These are phyloP conservation scores for Chaetomium tenue DNA, from an alignment of 495 filamentous ascomycete species.

Conservation along the genomic window DNA sequence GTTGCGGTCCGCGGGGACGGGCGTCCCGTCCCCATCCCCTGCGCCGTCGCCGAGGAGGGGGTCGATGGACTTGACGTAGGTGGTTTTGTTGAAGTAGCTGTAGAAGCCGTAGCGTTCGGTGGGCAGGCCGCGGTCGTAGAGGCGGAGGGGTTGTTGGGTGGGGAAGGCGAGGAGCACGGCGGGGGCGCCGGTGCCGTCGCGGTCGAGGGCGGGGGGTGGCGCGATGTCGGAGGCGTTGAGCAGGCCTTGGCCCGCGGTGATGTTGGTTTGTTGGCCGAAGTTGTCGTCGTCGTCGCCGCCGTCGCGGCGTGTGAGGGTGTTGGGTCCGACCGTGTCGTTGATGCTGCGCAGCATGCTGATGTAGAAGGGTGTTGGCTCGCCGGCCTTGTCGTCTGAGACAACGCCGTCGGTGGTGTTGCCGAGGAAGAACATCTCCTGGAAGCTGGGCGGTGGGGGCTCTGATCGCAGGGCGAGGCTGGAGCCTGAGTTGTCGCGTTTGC, in stretches of 20 bases:
- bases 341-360: conserved; percentile 50
- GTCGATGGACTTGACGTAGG: conserved; percentile 64
- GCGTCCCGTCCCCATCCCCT: conserved; percentile 27
- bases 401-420: conserved; percentile 79
- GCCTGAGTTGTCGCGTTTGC: conserved; percentile 38
- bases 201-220: conserved; percentile 58
- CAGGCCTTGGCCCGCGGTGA: not conserved
- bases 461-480: conserved; percentile 42
- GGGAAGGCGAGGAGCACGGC: conserved; percentile 68
- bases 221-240: conserved; percentile 51
- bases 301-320: conserved; percentile 41
- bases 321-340: conserved; percentile 36
- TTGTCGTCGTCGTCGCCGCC: conserved; percentile 8
- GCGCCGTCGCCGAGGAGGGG: conserved; percentile 29
- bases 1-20: conserved; percentile 54
- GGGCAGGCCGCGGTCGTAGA: conserved; percentile 76
- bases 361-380: conserved; percentile 69
- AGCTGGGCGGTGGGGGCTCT: conserved; percentile 56
- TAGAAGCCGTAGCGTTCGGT: conserved; percentile 95
- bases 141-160: conserved; percentile 71
- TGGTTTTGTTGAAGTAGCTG: conserved; percentile 83
- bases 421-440: conserved; percentile 70
- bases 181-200: conserved; percentile 68
- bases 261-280: conserved; percentile 1
- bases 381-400: conserved; percentile 55